These are phyloP conservation scores for Echria macrotheca DNA, from an alignment of 495 filamentous ascomycete genomes.

Conservation along the genomic window DNA sequence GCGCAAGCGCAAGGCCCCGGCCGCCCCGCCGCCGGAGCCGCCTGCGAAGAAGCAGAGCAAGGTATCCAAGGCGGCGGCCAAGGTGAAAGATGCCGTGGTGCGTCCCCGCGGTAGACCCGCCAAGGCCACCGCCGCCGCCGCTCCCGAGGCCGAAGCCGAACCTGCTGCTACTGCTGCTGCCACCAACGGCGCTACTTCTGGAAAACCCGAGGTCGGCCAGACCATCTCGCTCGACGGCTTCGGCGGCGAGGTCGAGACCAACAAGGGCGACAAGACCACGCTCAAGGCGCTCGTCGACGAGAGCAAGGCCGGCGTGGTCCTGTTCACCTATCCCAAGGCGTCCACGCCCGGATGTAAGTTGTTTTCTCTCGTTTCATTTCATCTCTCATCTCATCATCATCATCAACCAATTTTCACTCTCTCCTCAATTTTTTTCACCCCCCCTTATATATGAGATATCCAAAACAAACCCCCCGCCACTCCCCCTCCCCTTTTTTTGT, in stretches of 20 bases:
- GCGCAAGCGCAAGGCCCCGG: constrained; percentile 68
- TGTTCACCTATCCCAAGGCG: constrained; percentile 95
- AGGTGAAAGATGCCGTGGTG: constrained; percentile 37
- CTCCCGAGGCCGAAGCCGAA: constrained; percentile 19
- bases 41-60: constrained; percentile 46
- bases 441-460: too few species aligned
- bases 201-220: constrained; percentile 40
- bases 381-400: neutral
- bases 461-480: neutral
- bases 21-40: constrained; percentile 47
- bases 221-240: constrained; percentile 64
- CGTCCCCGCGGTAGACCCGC: constrained; percentile 23
- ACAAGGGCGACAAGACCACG: constrained; percentile 73
- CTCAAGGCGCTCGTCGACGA: constrained; percentile 72
- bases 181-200: constrained; percentile 16
- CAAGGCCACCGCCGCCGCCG: constrained; percentile 21
- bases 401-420: neutral
- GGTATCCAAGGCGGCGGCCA: constrained; percentile 38
- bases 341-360: constrained; percentile 93
- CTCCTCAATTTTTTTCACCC: neutral
- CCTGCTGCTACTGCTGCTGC: constrained; percentile 17
- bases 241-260: constrained; percentile 76
- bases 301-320: constrained; percentile 77
- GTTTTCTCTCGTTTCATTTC: neutral
- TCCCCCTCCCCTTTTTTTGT: constrained; percentile 1